Evolutionary conservation across 805 yeast species (phyloP).

Genomic region (Pichia sporocuriosa): DNA sequence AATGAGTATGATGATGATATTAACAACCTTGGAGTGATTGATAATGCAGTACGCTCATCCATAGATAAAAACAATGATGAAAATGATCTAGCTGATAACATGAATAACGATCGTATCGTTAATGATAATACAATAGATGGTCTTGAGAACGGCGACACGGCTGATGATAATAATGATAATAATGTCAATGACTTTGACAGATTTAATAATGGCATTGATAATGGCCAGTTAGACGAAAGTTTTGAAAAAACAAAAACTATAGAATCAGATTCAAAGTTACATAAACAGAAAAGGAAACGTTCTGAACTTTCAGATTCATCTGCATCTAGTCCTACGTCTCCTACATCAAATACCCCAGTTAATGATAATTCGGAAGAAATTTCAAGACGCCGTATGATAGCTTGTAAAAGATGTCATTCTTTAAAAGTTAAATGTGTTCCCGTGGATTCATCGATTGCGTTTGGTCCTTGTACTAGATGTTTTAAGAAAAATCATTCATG

Average conservation of each 20-base stretch:
- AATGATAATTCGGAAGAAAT: neutral
- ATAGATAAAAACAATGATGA: neutral
- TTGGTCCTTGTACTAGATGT: conserved; percentile 71
- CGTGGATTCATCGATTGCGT: conserved; percentile 47
- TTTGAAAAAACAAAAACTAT: no score
- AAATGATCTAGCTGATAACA: neutral
- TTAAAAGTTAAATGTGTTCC: conserved; percentile 84
- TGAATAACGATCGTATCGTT: neutral
- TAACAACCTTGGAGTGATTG: no score
- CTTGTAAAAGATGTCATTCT: conserved; percentile 71
- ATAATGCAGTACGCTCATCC: no score
- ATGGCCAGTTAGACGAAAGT: no score
- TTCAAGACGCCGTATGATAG: conserved; percentile 40
- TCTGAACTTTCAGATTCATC: no score
- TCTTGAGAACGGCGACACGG: neutral
- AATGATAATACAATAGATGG: neutral
- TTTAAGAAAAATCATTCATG: conserved; percentile 55
- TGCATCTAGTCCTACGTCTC: no score
- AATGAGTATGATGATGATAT: neutral
- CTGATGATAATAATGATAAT: neutral
- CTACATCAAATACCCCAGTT: no score
- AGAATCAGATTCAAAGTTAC: no score
- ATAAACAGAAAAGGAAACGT: no score
- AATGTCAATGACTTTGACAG: no score
- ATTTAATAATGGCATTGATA: no score